Evolutionary conservation across 352 stramenopile species (phyloP).

Genomic region (Thraustochytrium striatum): DNA sequence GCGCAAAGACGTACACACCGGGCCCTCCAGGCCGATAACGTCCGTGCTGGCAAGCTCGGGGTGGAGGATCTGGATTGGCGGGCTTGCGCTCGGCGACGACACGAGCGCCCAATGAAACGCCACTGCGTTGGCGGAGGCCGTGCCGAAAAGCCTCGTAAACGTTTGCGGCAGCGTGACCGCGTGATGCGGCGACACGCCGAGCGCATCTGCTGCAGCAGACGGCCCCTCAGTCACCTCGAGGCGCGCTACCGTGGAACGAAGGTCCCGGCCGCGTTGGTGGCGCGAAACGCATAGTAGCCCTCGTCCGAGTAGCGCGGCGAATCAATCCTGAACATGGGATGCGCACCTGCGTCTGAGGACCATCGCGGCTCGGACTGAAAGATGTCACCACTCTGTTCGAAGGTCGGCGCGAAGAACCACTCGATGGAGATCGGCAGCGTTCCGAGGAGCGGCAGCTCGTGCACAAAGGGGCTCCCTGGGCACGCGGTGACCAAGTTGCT

Average conservation of each 20-base stretch:
- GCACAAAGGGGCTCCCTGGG: slow-evolving; percentile 16
- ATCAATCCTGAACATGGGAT: not conserved
- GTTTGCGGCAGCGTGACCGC: slow-evolving; percentile 31
- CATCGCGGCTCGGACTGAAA: too few species aligned
- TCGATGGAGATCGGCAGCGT: not conserved
- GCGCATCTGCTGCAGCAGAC: slow-evolving; percentile 18
- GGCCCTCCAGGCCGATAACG: not conserved
- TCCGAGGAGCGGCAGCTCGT: not conserved
- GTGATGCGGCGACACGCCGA: slow-evolving; percentile 8
- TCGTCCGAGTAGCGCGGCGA: not conserved
- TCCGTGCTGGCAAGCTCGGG: not conserved
- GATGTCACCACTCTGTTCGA: not conserved
- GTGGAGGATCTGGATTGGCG: not conserved
- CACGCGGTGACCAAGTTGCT: slow-evolving; percentile 3
- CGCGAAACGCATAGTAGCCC: slow-evolving; percentile 41
- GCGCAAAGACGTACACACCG: not conserved
- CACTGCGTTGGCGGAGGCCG: slow-evolving; percentile 21
- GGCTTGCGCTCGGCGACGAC: not conserved
- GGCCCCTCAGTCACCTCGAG: slow-evolving; percentile 37
- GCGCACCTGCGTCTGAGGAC: not conserved
- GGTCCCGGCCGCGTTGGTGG: slow-evolving; percentile 16
- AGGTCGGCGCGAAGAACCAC: slow-evolving; percentile 16
- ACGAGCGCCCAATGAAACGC: slow-evolving; percentile 4
- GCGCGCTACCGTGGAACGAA: not conserved
- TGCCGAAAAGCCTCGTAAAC: slow-evolving; percentile 18